Evolutionary conservation across 2,329 filamentous ascomycete genomes (phyloP), one percentile per base, ranked within the genome.

Genomic region (Venturia effusa): DNA sequence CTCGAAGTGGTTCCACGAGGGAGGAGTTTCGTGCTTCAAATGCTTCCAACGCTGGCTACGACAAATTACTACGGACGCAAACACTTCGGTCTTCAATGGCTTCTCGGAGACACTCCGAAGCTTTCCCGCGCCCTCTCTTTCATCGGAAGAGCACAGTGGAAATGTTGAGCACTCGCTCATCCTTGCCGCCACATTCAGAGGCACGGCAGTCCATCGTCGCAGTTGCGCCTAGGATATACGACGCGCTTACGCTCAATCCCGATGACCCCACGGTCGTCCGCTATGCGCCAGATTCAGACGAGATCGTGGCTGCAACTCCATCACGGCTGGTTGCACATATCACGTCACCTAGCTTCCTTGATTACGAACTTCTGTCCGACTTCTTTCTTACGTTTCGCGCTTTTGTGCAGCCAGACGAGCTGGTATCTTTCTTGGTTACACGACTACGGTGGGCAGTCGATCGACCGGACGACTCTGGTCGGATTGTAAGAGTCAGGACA

Each of bases 321-420:
- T 87, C 92, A 3, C 88, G 94, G 15, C 85, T 99, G 43, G 90
- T 99, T 61, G 92, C 93, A 15, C 92, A 99, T 76, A 97, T 99
- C 67, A 97, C 94, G 0, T 97, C 94, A 0, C 91, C 94, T 19
- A 92, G 86, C 61, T 97, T 97, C 72, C 85, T 99, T 71, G 93
- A 99, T 74, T 99, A 99, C 73, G 93, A 97, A 71, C 82, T 99
- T 5, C 84, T 99, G 4, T 97, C 94, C 0, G 94, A 99, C 74
- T 99, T 99, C 76, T 99, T 99, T 71, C 83, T 99, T 27, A 97
- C 94, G 0, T 99, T 91, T 71, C 89, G 94, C 60, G 84, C 89
- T 3, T 99, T 97, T 71, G 80, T 99, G 65, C 86, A 90, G 15
- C 81, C 89, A 0, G 80, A 81, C 24, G 88, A 93, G 69, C 81